Conservation (phyloP, 2,329 filamentous ascomycete genomes). For the Basipetospora chlamydospora region DNA sequence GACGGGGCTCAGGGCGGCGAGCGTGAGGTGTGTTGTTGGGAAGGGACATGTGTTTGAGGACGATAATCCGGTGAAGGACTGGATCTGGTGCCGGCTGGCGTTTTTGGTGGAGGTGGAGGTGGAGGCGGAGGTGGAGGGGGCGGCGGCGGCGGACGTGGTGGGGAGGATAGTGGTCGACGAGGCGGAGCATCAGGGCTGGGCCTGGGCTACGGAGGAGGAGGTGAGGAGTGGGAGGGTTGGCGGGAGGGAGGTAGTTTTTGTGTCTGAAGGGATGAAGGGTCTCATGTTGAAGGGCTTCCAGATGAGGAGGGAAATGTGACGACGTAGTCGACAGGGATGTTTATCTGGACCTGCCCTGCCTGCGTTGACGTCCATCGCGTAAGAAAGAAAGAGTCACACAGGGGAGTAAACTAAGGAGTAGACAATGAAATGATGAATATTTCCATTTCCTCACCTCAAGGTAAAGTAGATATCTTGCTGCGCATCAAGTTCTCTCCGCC, state of each 20-base stretch:
- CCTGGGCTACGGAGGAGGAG: conserved; percentile 25
- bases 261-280: conserved; percentile 8
- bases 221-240: conserved; percentile 13
- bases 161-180: conserved; percentile 22
- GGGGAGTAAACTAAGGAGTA: not conserved
- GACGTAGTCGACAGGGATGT: not conserved
- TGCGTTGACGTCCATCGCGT: not conserved
- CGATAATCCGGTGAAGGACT: conserved; percentile 7
- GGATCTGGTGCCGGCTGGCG: conserved; percentile 19
- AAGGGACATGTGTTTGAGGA: conserved; percentile 17
- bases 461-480: not conserved
- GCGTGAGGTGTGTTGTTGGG: conserved; percentile 12
- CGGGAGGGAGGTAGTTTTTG: conserved; percentile 12
- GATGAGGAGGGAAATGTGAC: not conserved
- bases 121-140: conserved; percentile 13
- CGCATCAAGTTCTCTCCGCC: not conserved
- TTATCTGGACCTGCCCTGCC: not conserved
- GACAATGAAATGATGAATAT: not conserved
- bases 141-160: too few relatives aligned
- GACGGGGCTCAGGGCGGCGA: conserved; percentile 21
- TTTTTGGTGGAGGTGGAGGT: conserved; percentile 16
- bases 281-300: conserved; percentile 6
- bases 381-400: not conserved
- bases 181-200: conserved; percentile 24
- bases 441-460: not conserved